Base-by-base conservation (phyloP, 2,329 filamentous ascomycete genomes). In the Phoma herbarum region DNA sequence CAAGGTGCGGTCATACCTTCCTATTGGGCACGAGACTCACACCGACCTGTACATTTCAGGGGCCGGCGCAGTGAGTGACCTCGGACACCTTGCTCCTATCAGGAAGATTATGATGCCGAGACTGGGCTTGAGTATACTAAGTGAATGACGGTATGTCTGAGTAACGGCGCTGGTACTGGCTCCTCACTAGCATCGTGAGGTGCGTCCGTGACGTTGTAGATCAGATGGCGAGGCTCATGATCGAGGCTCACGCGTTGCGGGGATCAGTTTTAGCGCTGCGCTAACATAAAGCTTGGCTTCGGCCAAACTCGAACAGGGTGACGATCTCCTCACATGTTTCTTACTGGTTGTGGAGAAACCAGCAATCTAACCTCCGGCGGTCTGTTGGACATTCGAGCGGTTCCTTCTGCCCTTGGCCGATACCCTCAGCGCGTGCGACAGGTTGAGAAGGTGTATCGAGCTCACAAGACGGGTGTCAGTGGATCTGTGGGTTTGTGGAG, bases 161-260 rank as follows among this genome's bases (percentile, higher is more conserved):
- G 50, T 26, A 20, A 45, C 50, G 41, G 50, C 41, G 45, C 35
- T 39, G 26, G 39, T 35, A 59, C 56, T 59, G 56, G 56, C 45
- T 49, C 31, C 14, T 51, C 41, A n/a, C 50, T 54, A 54, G 56
- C 25, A 59, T 44, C 42, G 56, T 59, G 56, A 59, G 56, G 4
- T 50, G 56, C 45, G 45, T 54, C 25, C 25, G 56, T 59, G 56
- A 59, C 56, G 56, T 54, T 59, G 45, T 4, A 46, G 56, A 46
- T 59, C 56, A 59, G 45, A 41, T 41, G 56, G 56, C 26, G 45
- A 50, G 41, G 39, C 56, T 45, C 56, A 59, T 50, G 51, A 46
- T 35, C 33, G 45, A 50, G 41, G 39, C 56, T 45, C 56, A 59
- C 50, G 51, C 33, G 56, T 54, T 59, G 33, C 39, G 50, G 45